Evolutionary conservation across 305 asterid genomes (phyloP).

Genomic region (Fraxinus xanthoxyloides): DNA sequence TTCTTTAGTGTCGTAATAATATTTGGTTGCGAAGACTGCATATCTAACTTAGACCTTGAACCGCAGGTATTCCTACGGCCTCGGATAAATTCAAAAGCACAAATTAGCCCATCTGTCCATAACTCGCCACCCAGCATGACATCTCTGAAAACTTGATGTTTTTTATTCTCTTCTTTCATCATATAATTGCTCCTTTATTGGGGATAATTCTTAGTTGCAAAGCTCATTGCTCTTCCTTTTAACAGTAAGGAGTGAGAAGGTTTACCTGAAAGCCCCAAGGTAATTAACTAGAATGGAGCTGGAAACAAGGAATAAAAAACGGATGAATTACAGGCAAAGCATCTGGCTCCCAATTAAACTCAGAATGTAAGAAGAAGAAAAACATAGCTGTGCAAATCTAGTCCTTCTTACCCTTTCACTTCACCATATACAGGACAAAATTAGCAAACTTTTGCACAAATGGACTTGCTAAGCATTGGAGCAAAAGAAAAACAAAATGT

Average conservation of each 20-base stretch:
- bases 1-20: conserved; percentile 15
- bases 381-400: not conserved
- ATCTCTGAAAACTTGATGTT: conserved; percentile 38
- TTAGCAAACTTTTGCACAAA: not conserved
- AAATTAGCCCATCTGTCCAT: conserved; percentile 52
- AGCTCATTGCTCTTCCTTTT: conserved; percentile 19
- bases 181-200: conserved; percentile 28
- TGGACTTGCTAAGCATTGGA: not conserved
- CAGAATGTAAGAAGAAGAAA: not conserved
- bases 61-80: conserved; percentile 26
- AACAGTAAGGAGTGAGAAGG: conserved; percentile 19
- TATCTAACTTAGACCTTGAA: conserved; percentile 15
- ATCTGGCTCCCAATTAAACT: not conserved
- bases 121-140: conserved; percentile 34
- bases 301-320: not conserved
- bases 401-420: not conserved
- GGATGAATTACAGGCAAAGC: not conserved
- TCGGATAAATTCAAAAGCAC: conserved; percentile 51
- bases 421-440: not conserved
- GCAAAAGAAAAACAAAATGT: not conserved
- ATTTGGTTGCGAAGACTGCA: conserved; percentile 10
- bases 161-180: conserved; percentile 32
- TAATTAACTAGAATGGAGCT: not conserved
- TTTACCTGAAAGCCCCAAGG: conserved; percentile 9
- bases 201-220: conserved; percentile 17